phyloP scores from a whole-genome alignment of 2,329 filamentous ascomycete species.

The Orbilia blumenaviensis region DNA sequence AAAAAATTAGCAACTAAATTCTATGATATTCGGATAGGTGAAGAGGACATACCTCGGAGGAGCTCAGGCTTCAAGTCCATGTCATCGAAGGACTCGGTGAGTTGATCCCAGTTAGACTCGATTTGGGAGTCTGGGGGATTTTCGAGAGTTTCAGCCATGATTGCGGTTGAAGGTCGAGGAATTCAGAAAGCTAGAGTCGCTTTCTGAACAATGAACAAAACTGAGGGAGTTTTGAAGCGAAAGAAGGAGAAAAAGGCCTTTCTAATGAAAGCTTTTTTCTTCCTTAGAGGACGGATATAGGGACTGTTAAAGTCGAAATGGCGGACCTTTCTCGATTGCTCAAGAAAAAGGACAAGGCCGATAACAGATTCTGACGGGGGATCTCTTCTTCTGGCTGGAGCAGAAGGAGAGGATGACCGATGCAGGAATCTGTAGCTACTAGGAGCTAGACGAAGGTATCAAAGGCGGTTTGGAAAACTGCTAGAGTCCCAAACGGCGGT shows the following conservation, averaged over 20 bases:
- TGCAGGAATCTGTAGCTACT: slow-evolving; percentile 50
- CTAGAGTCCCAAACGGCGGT: slow-evolving; percentile 47
- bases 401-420: slow-evolving; percentile 41
- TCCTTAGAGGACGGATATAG: not conserved
- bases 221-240: not conserved
- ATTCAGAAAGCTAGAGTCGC: slow-evolving; percentile 44
- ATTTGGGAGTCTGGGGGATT: slow-evolving; percentile 78
- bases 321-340: slow-evolving; percentile 53
- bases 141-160: slow-evolving; percentile 36
- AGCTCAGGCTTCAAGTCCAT: slow-evolving; percentile 98
- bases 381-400: slow-evolving; percentile 48
- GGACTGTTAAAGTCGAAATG: slow-evolving; percentile 34
- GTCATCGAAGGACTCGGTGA: slow-evolving; percentile 97
- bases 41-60: slow-evolving; percentile 79
- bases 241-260: slow-evolving; percentile 8
- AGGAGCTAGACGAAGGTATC: slow-evolving; percentile 26
- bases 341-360: slow-evolving; percentile 53
- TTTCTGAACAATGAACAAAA: slow-evolving; percentile 34
- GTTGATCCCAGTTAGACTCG: slow-evolving; percentile 99
- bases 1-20: not conserved
- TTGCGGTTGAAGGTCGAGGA: slow-evolving; percentile 25
- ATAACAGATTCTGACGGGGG: slow-evolving; percentile 47
- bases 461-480: slow-evolving; percentile 39
- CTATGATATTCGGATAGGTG: no score
- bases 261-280: slow-evolving; percentile 16